Evolutionary conservation across 192 early-diverging fungal genomes (phyloP), one percentile per base, ranked within the genome.

Genomic region (Linnemannia exigua): DNA sequence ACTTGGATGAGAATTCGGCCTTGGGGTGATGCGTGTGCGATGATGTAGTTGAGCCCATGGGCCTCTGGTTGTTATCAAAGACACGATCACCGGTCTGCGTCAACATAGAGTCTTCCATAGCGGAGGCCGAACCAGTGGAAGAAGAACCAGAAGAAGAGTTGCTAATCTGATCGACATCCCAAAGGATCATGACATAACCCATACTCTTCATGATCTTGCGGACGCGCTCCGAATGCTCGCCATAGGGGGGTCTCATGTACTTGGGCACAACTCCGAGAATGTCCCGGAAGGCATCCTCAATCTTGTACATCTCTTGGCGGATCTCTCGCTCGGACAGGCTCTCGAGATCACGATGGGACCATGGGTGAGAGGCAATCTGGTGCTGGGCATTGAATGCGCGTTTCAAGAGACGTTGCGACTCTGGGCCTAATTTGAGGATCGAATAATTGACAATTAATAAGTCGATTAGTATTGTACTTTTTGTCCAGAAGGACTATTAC

Each of bases 181-280:
- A 89, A 15, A 89, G 79, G 67, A 86, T 50, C 61, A 82, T 70
- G 61, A 78, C 54, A 16, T 87, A 87, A 12, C 84, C 84, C 72
- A 79, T 70, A 46, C 69, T 61, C 58, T 71, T 69, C 47, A 87
- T 75, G 17, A 78, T 70, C 25, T 71, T 69, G 31, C 73, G 84
- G 63, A 89, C 79, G 16, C 68, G 66, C 25, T 50, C 58, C 1
- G 54, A 41, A 35, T 80, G 68, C 15, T 82, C 81, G 20, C 88
- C 88, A 87, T 83, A 94, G 1, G 93, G 93, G 15, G 93, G 91
- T 22, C 94, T 89, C 72, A 93, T 89, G 77, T 92, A 95, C 17
- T 70, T 72, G 20, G 93, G 93, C 0, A 83, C 80, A 14, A 91
- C 88, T 35, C 93, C 93, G 61, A 91, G 87, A 50, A 90, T 84